phyloP scores from a whole-genome alignment of 192 early-diverging fungal species.

The Umbelopsis sp. region DNA sequence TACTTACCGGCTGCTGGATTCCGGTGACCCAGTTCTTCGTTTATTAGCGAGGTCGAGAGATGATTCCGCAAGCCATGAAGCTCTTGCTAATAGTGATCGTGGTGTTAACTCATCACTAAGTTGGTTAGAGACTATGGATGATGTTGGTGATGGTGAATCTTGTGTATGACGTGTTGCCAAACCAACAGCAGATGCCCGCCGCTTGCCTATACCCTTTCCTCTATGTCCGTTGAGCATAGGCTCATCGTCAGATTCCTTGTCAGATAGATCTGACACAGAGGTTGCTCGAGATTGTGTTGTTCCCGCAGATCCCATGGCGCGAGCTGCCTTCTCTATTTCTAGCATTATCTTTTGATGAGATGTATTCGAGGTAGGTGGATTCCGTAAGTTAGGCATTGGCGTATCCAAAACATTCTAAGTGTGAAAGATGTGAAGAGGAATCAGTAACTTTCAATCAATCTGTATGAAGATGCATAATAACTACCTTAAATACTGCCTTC shows the following conservation, averaged over 20 bases:
- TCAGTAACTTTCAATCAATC: not conserved
- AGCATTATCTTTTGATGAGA: conserved; percentile 8
- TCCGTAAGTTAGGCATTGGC: not conserved
- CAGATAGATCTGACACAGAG: conserved; percentile 33
- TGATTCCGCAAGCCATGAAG: conserved; percentile 1
- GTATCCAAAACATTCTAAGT: conserved; percentile 32
- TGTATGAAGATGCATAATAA: not conserved
- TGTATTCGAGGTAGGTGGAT: not conserved
- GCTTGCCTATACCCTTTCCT: conserved; percentile 30
- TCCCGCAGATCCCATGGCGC: conserved; percentile 6
- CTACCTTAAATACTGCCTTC: not conserved
- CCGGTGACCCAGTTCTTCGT: not conserved
- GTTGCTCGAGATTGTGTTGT: conserved; percentile 24
- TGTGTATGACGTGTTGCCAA: not conserved
- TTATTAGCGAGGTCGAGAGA: not conserved
- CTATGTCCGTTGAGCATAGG: not conserved
- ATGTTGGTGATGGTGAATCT: not conserved
- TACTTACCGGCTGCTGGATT: not conserved
- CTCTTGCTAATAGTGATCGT: not conserved
- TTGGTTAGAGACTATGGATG: not conserved
- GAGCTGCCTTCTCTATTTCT: conserved; percentile 23
- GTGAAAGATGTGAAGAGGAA: not conserved
- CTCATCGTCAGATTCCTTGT: conserved; percentile 27
- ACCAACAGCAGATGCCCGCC: conserved; percentile 21
- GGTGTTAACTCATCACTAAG: not conserved